phyloP scores from a whole-genome alignment of 352 stramenopile genomes.

The Phytophthora kernoviae region DNA sequence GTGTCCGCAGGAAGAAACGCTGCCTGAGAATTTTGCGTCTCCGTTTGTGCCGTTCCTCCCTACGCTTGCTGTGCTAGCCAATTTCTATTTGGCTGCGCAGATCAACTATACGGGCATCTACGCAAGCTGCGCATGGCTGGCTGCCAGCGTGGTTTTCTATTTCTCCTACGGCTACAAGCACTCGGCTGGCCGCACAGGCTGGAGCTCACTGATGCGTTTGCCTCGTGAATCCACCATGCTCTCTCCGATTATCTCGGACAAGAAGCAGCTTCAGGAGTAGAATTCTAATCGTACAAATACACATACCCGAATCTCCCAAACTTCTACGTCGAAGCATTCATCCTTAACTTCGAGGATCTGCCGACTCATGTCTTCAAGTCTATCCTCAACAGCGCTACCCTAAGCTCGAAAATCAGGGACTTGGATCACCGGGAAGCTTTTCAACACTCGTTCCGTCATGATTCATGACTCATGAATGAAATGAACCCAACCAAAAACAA shows the following conservation, averaged over 20 bases:
- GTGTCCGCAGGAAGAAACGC: conserved; percentile 58
- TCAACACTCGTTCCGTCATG: too few species aligned
- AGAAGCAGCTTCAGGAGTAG: conserved; percentile 46
- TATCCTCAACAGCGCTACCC: too few species aligned
- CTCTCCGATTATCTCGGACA: conserved; percentile 63
- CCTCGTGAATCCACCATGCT: conserved; percentile 49
- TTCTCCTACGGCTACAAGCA: conserved; percentile 79
- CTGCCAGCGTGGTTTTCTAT: conserved; percentile 68
- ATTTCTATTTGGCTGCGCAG: conserved; percentile 78
- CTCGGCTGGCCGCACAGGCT: conserved; percentile 64
- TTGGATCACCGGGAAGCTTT: too few species aligned
- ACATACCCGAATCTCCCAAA: neutral
- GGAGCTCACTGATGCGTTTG: conserved; percentile 57
- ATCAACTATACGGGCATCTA: conserved; percentile 58
- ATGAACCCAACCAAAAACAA: too few species aligned
- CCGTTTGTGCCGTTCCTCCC: conserved; percentile 77
- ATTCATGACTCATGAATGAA: too few species aligned
- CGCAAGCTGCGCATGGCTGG: conserved; percentile 58
- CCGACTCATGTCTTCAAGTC: too few species aligned
- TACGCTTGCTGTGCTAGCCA: conserved; percentile 55
- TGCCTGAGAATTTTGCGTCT: conserved; percentile 52
- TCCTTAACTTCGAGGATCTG: too few species aligned
- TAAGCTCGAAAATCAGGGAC: too few species aligned
- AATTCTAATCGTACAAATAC: conserved; percentile 23
- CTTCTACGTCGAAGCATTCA: too few species aligned